These are phyloP conservation scores for Saturnispora besseyi DNA, from an alignment of 805 yeast species.

Conservation along the genomic window DNA sequence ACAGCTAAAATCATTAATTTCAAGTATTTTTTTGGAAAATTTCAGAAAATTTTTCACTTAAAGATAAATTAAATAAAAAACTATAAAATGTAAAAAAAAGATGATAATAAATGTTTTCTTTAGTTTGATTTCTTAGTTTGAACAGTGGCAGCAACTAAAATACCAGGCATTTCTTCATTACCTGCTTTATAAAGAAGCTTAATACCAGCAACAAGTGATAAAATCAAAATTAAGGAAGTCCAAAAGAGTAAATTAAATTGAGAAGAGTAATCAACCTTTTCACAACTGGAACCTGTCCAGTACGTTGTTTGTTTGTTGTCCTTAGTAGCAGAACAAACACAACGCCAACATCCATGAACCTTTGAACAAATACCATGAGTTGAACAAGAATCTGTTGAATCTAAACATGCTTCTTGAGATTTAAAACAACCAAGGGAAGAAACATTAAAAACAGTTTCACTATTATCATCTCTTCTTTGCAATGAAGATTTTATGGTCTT, in stretches of 20 bases:
- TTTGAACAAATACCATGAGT: slow-evolving; percentile 46
- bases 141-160: slow-evolving; percentile 50
- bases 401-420: slow-evolving; percentile 39
- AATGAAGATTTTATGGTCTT: slow-evolving; percentile 7
- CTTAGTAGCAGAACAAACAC: slow-evolving; percentile 39
- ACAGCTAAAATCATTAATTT: no score
- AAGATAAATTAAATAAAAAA: not conserved
- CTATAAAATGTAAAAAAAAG: not conserved
- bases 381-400: slow-evolving; percentile 39
- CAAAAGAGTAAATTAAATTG: slow-evolving; percentile 64
- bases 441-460: slow-evolving; percentile 10
- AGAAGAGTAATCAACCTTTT: slow-evolving; percentile 56
- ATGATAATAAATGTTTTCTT: not conserved
- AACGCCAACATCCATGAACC: slow-evolving; percentile 37
- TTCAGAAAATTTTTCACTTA: not conserved
- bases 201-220: slow-evolving; percentile 41
- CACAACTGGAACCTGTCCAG: slow-evolving; percentile 54
- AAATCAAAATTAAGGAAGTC: slow-evolving; percentile 43
- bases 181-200: slow-evolving; percentile 48
- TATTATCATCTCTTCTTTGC: slow-evolving; percentile 18
- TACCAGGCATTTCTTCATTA: slow-evolving; percentile 57
- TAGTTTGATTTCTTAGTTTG: slow-evolving; percentile 31
- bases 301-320: slow-evolving; percentile 37
- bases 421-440: slow-evolving; percentile 27
- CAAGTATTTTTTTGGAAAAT: not conserved